phyloP scores from a whole-genome alignment of 179 eudicot species.

The Pouteria campechiana region DNA sequence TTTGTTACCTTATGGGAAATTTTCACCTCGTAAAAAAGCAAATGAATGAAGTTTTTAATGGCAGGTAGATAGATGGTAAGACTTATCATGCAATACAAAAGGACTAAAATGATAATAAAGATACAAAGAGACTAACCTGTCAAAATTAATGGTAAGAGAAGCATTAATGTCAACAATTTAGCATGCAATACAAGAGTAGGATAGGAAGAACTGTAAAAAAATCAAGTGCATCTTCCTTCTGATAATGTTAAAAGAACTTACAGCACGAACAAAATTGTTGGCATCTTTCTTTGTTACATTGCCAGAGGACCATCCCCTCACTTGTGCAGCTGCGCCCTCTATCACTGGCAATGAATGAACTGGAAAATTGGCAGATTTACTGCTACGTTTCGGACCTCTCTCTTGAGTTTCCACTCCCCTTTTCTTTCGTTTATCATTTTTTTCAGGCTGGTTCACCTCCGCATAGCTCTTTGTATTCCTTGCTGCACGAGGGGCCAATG shows the following conservation, averaged over 20 bases:
- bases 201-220: not conserved
- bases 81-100: too few species aligned
- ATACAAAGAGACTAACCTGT: too few species aligned
- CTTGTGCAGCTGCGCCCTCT: conserved; percentile 95
- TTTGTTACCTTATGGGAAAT: too few species aligned
- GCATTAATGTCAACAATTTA: too few species aligned
- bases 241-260: conserved; percentile 18
- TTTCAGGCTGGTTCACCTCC: conserved; percentile 58
- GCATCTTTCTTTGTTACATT: conserved; percentile 96
- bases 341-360: conserved; percentile 53
- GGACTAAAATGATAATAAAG: too few species aligned
- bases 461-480: conserved; percentile 77
- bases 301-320: conserved; percentile 92
- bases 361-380: conserved; percentile 53
- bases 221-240: too few species aligned
- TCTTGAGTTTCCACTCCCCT: conserved; percentile 52
- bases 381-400: conserved; percentile 57
- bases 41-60: too few species aligned
- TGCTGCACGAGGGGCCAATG: conserved; percentile 95
- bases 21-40: too few species aligned
- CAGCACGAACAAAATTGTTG: conserved; percentile 83
- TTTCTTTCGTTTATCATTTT: conserved; percentile 71
- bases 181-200: too few species aligned
- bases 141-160: too few species aligned
- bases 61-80: too few species aligned